Evolutionary conservation across 129 eudicot genomes (phyloP).

Genomic region (Centella asiatica): DNA sequence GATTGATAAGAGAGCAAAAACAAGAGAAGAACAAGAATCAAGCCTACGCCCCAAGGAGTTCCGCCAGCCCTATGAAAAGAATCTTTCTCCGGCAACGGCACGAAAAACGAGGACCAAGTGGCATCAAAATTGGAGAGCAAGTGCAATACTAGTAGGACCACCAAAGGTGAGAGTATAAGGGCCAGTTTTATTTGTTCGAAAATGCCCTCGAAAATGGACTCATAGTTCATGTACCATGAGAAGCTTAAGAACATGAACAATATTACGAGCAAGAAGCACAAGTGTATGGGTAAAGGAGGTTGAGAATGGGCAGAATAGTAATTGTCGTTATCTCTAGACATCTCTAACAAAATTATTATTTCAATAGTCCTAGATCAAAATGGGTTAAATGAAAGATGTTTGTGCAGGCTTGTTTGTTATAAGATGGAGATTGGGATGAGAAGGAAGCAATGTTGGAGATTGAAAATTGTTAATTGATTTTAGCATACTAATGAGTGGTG

Average conservation of each 20-base stretch:
- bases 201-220: constrained; percentile 59
- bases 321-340: constrained; percentile 20
- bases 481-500: background rate
- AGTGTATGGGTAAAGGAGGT: constrained; percentile 51
- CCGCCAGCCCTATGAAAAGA: constrained; percentile 53
- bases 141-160: constrained; percentile 56
- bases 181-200: constrained; percentile 62
- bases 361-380: too few relatives aligned
- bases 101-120: constrained; percentile 24
- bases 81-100: constrained; percentile 48
- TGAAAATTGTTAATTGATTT: background rate
- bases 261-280: constrained; percentile 54
- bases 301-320: constrained; percentile 27
- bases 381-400: too few relatives aligned
- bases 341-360: background rate
- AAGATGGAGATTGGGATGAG: background rate
- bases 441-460: background rate
- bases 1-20: constrained; percentile 88
- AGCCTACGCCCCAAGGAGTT: constrained; percentile 86
- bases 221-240: constrained; percentile 79
- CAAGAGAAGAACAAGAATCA: constrained; percentile 70
- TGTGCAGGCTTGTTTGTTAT: too few relatives aligned
- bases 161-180: constrained; percentile 61
- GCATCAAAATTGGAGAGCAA: constrained; percentile 40
- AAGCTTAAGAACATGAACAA: constrained; percentile 63